These are phyloP conservation scores for Globisporangium heterothallicum DNA, from an alignment of 352 stramenopile genomes.

Conservation along the genomic window DNA sequence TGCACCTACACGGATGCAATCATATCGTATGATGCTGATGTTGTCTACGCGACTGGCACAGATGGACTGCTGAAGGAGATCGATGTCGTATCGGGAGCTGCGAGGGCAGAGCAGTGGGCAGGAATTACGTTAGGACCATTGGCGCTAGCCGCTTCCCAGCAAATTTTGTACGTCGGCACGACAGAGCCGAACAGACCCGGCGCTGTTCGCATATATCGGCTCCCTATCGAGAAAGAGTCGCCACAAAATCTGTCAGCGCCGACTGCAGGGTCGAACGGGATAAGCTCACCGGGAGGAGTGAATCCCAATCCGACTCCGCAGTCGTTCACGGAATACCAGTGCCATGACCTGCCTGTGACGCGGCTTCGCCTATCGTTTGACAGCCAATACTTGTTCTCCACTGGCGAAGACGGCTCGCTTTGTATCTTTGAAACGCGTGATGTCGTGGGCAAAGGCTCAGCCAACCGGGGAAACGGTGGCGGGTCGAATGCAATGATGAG, in stretches of 20 bases:
- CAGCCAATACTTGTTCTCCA: slow-evolving; percentile 91
- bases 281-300: slow-evolving; percentile 14
- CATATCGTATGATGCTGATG: slow-evolving; percentile 50
- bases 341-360: slow-evolving; percentile 73
- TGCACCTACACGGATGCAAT: slow-evolving; percentile 69
- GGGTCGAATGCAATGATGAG: slow-evolving; percentile 25
- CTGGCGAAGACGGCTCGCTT: slow-evolving; percentile 88
- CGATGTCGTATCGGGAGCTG: slow-evolving; percentile 63
- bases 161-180: slow-evolving; percentile 87
- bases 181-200: slow-evolving; percentile 64
- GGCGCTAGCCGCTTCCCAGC: slow-evolving; percentile 75
- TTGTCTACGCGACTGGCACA: slow-evolving; percentile 88
- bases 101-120: slow-evolving; percentile 53
- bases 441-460: slow-evolving; percentile 39
- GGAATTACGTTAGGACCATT: slow-evolving; percentile 70
- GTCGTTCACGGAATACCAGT: slow-evolving; percentile 67
- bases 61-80: slow-evolving; percentile 89
- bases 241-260: slow-evolving; percentile 6
- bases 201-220: slow-evolving; percentile 64
- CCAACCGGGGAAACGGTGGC: slow-evolving; percentile 18
- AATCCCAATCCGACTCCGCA: slow-evolving; percentile 11
- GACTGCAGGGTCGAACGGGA: slow-evolving; percentile 10
- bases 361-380: slow-evolving; percentile 77
- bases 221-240: slow-evolving; percentile 61
- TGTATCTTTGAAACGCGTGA: slow-evolving; percentile 88